Evolutionary conservation across 352 stramenopile species (phyloP).

Genomic region (Globisporangium perplexum): DNA sequence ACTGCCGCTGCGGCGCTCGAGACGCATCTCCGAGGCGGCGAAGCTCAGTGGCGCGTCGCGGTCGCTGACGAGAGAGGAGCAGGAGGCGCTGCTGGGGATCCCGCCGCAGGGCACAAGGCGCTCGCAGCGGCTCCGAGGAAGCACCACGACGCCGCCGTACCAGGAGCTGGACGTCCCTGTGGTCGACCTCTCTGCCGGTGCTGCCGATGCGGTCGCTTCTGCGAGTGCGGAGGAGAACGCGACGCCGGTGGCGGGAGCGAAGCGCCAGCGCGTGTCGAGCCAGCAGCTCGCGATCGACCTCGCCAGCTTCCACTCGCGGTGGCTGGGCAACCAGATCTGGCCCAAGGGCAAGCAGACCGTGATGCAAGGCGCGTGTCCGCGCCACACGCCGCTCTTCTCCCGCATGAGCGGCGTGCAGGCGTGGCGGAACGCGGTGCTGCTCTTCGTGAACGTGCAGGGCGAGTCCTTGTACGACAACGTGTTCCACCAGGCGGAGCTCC

Average conservation of each 20-base stretch:
- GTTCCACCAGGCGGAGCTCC: constrained; percentile 27
- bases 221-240: background rate
- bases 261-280: constrained; percentile 12
- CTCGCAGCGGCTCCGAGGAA: background rate
- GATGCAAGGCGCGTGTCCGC: constrained; percentile 42
- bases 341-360: constrained; percentile 41
- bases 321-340: constrained; percentile 45
- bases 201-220: background rate
- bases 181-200: constrained; percentile 3
- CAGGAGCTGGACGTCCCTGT: constrained; percentile 10
- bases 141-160: background rate
- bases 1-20: constrained; percentile 17
- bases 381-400: constrained; percentile 20
- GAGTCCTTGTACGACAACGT: constrained; percentile 35
- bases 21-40: constrained; percentile 5
- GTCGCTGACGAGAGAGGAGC: background rate
- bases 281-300: constrained; percentile 29
- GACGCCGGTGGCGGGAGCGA: background rate
- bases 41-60: background rate
- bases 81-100: background rate
- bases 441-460: constrained; percentile 50
- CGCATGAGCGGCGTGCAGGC: constrained; percentile 44
- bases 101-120: background rate
- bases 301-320: constrained; percentile 34
- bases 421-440: constrained; percentile 44